phyloP scores from a whole-genome alignment of 176 grass and related monocot genomes.

The Cocos nucifera region DNA sequence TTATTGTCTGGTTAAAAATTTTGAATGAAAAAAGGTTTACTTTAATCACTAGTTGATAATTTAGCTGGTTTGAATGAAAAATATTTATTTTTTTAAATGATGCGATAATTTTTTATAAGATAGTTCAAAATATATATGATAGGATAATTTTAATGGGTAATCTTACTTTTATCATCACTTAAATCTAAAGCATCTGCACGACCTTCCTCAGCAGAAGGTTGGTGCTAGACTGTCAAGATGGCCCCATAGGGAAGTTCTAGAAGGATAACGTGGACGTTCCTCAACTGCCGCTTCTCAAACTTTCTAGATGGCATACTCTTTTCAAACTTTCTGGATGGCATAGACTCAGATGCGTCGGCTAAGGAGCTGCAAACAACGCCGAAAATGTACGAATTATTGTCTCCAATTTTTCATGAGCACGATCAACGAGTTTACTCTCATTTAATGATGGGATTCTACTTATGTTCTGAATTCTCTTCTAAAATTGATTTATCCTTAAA shows the following conservation, averaged over 20 bases:
- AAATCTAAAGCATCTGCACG: slow-evolving; percentile 17
- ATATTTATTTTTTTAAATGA: too few relatives aligned
- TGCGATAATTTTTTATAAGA: too few relatives aligned
- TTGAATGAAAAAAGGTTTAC: too few relatives aligned
- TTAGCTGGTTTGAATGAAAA: too few relatives aligned
- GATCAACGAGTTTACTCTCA: slow-evolving; percentile 12
- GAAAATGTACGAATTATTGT: slow-evolving; percentile 19
- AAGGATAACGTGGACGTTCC: slow-evolving; percentile 15
- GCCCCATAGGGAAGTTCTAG: slow-evolving; percentile 15
- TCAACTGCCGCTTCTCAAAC: slow-evolving; percentile 3
- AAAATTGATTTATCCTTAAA: too few relatives aligned
- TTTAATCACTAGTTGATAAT: too few relatives aligned
- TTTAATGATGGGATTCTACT: neutral
- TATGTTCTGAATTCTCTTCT: neutral
- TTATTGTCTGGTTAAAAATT: too few relatives aligned
- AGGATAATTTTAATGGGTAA: too few relatives aligned
- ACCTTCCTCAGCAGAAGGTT: slow-evolving; percentile 1
- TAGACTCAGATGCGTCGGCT: slow-evolving; percentile 10
- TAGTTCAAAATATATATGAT: too few relatives aligned
- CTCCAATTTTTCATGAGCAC: slow-evolving; percentile 31
- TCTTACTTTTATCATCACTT: neutral
- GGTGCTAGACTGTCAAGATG: slow-evolving; percentile 22
- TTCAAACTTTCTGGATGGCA: too few relatives aligned
- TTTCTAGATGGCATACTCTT: slow-evolving; percentile 9
- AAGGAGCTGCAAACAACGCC: slow-evolving; percentile 13